Conservation (phyloP, 495 filamentous ascomycete species). For the Aspergillus nidulans region DNA sequence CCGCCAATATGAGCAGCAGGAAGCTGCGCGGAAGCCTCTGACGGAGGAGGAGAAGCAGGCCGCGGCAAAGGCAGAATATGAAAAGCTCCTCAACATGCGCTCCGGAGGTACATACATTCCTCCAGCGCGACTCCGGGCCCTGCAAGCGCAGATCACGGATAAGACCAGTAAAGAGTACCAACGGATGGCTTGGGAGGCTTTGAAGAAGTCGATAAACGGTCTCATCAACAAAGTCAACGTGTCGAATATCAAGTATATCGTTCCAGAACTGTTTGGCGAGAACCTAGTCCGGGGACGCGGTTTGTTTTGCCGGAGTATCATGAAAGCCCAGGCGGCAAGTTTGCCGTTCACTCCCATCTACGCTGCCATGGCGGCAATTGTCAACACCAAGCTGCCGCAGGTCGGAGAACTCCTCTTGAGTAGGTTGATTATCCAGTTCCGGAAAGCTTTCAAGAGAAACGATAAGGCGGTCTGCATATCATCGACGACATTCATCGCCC, state of each 20-base stretch:
- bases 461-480: slow-evolving; percentile 93
- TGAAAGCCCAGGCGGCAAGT: slow-evolving; percentile 96
- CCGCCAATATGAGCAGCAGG: slow-evolving; percentile 49
- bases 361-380: slow-evolving; percentile 89
- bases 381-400: slow-evolving; percentile 94
- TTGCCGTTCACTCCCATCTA: slow-evolving; percentile 95
- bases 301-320: slow-evolving; percentile 88
- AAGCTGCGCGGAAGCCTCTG: slow-evolving; percentile 52
- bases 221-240: slow-evolving; percentile 98
- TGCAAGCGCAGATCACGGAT: slow-evolving; percentile 96
- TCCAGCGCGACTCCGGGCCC: slow-evolving; percentile 79
- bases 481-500: slow-evolving; percentile 89
- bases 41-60: slow-evolving; percentile 82
- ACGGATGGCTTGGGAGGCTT: slow-evolving; percentile 96
- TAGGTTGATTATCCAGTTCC: slow-evolving; percentile 84
- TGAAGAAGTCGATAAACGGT: slow-evolving; percentile 99
- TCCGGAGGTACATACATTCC: slow-evolving; percentile 96
- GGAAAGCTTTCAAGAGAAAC: slow-evolving; percentile 92
- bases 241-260: slow-evolving; percentile 94
- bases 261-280: slow-evolving; percentile 91
- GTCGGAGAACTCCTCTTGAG: slow-evolving; percentile 88
- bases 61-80: slow-evolving; percentile 81
- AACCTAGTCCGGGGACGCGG: slow-evolving; percentile 89
- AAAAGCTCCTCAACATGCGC: slow-evolving; percentile 82
- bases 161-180: slow-evolving; percentile 96